A percentile compares a stretch with the other conserved stretches of the same genome.
These are phyloP conservation scores for Crithidia expoeki DNA, from an alignment of 208 protist species.

Conservation along the genomic window DNA sequence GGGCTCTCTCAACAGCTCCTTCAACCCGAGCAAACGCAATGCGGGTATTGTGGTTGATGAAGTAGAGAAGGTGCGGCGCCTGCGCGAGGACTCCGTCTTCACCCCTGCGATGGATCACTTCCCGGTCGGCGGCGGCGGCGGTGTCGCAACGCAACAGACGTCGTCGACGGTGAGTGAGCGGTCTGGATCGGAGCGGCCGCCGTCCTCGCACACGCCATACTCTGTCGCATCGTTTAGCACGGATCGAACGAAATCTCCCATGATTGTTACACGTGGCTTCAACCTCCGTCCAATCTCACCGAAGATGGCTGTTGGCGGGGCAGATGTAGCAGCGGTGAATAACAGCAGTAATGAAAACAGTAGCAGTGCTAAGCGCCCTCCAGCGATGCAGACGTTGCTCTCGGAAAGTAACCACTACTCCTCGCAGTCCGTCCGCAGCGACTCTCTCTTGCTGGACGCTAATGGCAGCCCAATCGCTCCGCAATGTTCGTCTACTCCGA, in stretches of 20 bases:
- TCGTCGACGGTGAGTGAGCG: too few relatives aligned
- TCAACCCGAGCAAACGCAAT: neutral
- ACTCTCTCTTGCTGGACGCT: neutral
- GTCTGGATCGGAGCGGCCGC: too few relatives aligned
- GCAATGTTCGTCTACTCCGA: slow-evolving; percentile 3
- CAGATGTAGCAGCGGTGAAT: neutral
- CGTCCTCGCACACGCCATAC: neutral
- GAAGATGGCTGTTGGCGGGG: neutral
- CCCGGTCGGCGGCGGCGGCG: too few relatives aligned
- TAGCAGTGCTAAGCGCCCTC: neutral
- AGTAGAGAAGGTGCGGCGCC: slow-evolving; percentile 33
- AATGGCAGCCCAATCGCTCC: neutral
- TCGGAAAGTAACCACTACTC: neutral
- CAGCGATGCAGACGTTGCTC: neutral
- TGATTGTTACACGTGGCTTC: neutral
- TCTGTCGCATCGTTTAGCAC: neutral
- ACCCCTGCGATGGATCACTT: slow-evolving; percentile 1
- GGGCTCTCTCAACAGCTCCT: neutral
- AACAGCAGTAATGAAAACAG: neutral
- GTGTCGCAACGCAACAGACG: too few relatives aligned
- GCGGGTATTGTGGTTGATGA: slow-evolving; percentile 36
- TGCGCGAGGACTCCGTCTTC: slow-evolving; percentile 23
- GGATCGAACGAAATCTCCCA: neutral
- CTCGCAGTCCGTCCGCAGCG: neutral
- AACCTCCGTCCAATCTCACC: neutral